Conservation (phyloP, 2,329 filamentous ascomycete species). For the Penicillium olsonii region DNA sequence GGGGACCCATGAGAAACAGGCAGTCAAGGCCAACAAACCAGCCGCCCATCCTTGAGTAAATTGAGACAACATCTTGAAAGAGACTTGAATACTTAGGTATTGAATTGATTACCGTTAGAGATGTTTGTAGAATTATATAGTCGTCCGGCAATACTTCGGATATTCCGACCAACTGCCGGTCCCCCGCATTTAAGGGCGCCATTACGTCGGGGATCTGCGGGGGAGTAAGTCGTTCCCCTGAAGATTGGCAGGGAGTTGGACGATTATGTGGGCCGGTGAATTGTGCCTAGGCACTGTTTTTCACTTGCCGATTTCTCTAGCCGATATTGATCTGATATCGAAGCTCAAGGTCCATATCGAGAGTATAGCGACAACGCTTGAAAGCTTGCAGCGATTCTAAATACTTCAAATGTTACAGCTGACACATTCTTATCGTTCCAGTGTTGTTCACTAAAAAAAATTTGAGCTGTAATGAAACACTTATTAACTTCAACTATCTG, state of each 20-base stretch:
- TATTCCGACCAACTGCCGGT: background rate
- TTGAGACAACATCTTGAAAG: background rate
- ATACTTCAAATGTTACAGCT: too few relatives aligned
- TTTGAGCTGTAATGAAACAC: too few relatives aligned
- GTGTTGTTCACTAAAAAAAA: too few relatives aligned
- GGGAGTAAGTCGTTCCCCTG: background rate
- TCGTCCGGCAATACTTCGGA: background rate
- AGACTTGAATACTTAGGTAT: background rate
- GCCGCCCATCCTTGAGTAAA: background rate
- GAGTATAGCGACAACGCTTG: too few relatives aligned
- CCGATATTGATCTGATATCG: background rate
- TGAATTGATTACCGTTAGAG: background rate
- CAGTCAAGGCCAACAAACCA: background rate
- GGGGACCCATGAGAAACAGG: background rate
- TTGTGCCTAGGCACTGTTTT: background rate
- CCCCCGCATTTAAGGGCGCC: background rate
- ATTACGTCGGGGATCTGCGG: background rate
- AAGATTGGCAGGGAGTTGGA: background rate
- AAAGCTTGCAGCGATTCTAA: too few relatives aligned
- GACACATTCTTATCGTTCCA: too few relatives aligned
- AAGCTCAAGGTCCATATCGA: background rate
- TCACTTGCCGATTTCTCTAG: background rate
- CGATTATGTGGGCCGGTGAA: background rate
- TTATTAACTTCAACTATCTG: too few relatives aligned
- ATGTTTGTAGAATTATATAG: background rate